These are phyloP conservation scores for Suillus bovinus DNA, from an alignment of 768 basidiomycete genomes.

Conservation along the genomic window DNA sequence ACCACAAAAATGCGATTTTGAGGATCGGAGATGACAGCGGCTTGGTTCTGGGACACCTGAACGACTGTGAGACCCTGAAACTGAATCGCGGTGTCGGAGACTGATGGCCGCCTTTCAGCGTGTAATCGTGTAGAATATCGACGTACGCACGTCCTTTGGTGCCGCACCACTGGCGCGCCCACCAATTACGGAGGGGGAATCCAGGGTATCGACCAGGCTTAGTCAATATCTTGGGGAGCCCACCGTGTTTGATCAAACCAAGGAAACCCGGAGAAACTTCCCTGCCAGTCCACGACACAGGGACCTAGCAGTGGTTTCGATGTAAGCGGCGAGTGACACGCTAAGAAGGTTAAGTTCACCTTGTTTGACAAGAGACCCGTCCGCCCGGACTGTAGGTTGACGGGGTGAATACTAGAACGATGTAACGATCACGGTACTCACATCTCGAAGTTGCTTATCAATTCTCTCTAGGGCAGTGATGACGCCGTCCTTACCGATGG, in stretches of 20 bases:
- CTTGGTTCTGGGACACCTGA: slow-evolving; percentile 85
- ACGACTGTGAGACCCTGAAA: slow-evolving; percentile 83
- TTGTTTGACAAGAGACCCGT: slow-evolving; percentile 64
- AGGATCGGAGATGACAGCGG: slow-evolving; percentile 77
- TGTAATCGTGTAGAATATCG: not conserved
- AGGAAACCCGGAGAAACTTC: slow-evolving; percentile 73
- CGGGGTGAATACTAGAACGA: not conserved
- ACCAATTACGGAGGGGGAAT: slow-evolving; percentile 80
- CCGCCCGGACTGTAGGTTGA: slow-evolving; percentile 50
- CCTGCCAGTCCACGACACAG: slow-evolving; percentile 67
- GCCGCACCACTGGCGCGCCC: slow-evolving; percentile 75
- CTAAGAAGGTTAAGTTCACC: slow-evolving; percentile 30
- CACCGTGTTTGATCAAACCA: slow-evolving; percentile 82
- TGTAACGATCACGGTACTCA: slow-evolving; percentile 35
- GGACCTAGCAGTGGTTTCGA: slow-evolving; percentile 35
- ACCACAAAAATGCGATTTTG: slow-evolving; percentile 79
- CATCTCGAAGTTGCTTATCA: slow-evolving; percentile 55
- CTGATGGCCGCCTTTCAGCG: slow-evolving; percentile 33
- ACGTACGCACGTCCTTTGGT: slow-evolving; percentile 59
- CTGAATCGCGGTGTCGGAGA: slow-evolving; percentile 80
- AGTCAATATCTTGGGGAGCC: slow-evolving; percentile 73
- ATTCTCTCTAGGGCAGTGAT: slow-evolving; percentile 70
- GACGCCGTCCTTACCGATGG: slow-evolving; percentile 65
- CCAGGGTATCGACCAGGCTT: slow-evolving; percentile 77
- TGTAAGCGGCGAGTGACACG: not conserved